Conservation (phyloP, 2,329 filamentous ascomycete genomes). For the Sarocladium brachiariae region DNA sequence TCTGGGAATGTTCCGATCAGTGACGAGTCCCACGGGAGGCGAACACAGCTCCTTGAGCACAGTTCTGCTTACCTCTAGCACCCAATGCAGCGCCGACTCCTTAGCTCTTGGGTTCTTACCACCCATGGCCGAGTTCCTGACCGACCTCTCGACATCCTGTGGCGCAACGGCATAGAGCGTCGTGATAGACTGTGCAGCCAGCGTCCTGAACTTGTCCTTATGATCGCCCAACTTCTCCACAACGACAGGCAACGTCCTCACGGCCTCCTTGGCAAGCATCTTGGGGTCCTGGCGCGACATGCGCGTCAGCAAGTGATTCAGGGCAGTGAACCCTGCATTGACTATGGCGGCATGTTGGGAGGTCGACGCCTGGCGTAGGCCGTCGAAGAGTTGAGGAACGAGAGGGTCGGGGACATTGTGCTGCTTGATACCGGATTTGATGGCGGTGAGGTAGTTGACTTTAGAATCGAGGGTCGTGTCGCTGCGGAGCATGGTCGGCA, state of each 20-base stretch:
- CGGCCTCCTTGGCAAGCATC: constrained; percentile 61
- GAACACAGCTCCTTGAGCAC: too few species aligned
- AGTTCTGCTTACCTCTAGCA: constrained; percentile 57
- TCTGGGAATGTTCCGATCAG: constrained; percentile 39
- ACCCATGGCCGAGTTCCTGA: constrained; percentile 70
- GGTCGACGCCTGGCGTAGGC: constrained; percentile 65
- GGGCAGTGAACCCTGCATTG: constrained; percentile 77
- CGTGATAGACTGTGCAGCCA: constrained; percentile 67
- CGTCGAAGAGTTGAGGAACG: constrained; percentile 73
- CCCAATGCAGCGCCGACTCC: constrained; percentile 78
- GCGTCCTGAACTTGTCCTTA: constrained; percentile 74
- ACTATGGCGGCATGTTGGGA: constrained; percentile 73
- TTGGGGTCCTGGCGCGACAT: constrained; percentile 79
- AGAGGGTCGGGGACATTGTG: constrained; percentile 74
- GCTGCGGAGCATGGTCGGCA: constrained; percentile 46
- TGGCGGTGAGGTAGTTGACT: constrained; percentile 60
- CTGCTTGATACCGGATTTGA: constrained; percentile 90
- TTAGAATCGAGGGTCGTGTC: constrained; percentile 65
- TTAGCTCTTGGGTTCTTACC: constrained; percentile 80
- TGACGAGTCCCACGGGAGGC: constrained; percentile 9
- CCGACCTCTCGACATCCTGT: constrained; percentile 69
- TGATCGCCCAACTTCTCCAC: constrained; percentile 81
- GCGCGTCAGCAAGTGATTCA: constrained; percentile 82
- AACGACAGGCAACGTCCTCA: constrained; percentile 65
- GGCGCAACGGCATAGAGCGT: constrained; percentile 69